A percentile compares a stretch with the other conserved stretches of the same genome.
Conservation (phyloP, 2,329 filamentous ascomycete genomes). For the Fusarium liriodendri region DNA sequence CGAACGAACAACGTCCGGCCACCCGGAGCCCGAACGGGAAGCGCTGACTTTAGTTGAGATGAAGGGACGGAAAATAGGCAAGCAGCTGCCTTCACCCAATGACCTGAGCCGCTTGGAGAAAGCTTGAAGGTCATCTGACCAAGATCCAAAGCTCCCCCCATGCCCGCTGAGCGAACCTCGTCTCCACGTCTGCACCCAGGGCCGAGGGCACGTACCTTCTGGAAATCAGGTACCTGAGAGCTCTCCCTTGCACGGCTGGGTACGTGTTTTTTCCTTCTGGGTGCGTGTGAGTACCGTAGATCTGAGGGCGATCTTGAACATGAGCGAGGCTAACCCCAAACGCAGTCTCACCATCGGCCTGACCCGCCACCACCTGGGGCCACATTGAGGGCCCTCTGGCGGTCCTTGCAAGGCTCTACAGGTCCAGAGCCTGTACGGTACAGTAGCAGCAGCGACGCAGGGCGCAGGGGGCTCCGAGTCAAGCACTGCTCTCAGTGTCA, state of each 20-base stretch:
- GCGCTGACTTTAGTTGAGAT: conserved; percentile 20
- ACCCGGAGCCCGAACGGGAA: conserved; percentile 18
- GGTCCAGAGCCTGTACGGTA: conserved; percentile 1
- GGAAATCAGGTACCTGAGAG: conserved; percentile 18
- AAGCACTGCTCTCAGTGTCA: conserved; percentile 20
- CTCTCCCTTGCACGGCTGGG: background rate
- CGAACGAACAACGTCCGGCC: conserved; percentile 16
- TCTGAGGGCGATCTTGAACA: conserved; percentile 32
- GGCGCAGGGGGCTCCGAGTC: conserved; percentile 26
- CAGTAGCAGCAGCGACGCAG: conserved; percentile 4
- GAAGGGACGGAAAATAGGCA: conserved; percentile 19
- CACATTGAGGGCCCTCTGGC: background rate
- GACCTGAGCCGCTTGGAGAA: conserved; percentile 13
- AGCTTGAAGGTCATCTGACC: conserved; percentile 29
- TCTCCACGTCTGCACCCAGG: conserved; percentile 10
- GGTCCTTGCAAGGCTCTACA: background rate
- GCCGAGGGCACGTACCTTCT: conserved; percentile 13
- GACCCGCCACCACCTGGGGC: conserved; percentile 22
- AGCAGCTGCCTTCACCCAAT: conserved; percentile 16
- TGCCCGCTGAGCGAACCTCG: conserved; percentile 5
- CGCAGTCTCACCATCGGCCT: conserved; percentile 29
- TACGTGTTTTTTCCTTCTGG: conserved; percentile 3
- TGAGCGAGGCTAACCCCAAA: conserved; percentile 25
- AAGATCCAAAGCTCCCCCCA: conserved; percentile 10
- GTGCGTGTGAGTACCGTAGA: conserved; percentile 21